phyloP scores from a whole-genome alignment of 129 eudicot species.

The Arctium lappa region DNA sequence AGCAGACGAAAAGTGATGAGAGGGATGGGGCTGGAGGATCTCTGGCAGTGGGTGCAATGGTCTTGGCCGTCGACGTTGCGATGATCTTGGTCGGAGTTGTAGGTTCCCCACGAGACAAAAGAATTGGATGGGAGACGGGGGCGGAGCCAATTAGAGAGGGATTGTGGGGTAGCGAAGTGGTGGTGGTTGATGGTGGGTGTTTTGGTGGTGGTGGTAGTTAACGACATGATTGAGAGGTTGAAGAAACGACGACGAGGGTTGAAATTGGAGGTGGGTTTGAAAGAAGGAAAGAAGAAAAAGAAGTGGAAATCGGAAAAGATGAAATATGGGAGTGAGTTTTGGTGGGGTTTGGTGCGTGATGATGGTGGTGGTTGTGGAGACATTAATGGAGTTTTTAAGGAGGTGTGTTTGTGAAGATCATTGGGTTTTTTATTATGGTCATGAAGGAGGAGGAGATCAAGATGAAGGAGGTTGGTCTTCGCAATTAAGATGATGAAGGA shows the following conservation, averaged over 20 bases:
- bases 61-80: too few relatives aligned
- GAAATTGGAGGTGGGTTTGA: constrained; percentile 31
- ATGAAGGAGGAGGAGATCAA: too few relatives aligned
- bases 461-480: too few relatives aligned
- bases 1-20: too few relatives aligned
- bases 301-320: constrained; percentile 63
- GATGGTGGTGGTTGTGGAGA: constrained; percentile 35
- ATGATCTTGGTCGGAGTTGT: too few relatives aligned
- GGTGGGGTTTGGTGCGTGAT: constrained; percentile 31
- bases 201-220: constrained; percentile 10
- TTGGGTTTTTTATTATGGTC: too few relatives aligned
- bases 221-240: constrained; percentile 33
- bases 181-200: constrained; percentile 32
- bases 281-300: constrained; percentile 41
- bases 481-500: too few relatives aligned
- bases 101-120: constrained; percentile 69
- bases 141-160: constrained; percentile 76
- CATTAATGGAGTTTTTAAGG: constrained; percentile 17
- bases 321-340: constrained; percentile 48
- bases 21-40: too few relatives aligned
- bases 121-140: constrained; percentile 65
- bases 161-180: constrained; percentile 63
- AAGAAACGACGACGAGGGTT: constrained; percentile 29
- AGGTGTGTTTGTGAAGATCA: too few relatives aligned
- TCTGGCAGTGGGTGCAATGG: too few relatives aligned